Conservation (phyloP, 257 asterid genomes). For the Buddleja alternifolia region DNA sequence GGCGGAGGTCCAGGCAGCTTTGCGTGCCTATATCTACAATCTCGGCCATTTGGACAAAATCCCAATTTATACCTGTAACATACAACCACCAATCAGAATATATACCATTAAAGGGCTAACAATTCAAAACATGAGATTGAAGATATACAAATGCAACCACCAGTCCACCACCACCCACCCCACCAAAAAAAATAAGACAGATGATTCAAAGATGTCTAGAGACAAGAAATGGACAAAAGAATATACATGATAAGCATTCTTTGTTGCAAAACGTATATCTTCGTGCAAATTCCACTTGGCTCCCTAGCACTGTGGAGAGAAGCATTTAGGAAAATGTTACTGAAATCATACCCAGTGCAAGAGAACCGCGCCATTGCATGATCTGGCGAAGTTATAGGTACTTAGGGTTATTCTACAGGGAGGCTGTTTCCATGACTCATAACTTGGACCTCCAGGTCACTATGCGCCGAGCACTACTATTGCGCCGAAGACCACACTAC, state of each 20-base stretch:
- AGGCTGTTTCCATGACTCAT: background rate
- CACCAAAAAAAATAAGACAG: no score
- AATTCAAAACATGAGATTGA: constrained; percentile 12
- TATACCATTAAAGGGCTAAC: background rate
- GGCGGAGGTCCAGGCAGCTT: constrained; percentile 98
- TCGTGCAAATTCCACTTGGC: background rate
- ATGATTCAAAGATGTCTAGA: constrained; percentile 13
- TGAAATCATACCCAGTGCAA: background rate
- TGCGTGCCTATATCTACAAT: constrained; percentile 96
- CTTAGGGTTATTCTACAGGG: no score
- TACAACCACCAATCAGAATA: constrained; percentile 29
- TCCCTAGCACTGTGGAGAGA: background rate
- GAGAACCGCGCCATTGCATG: background rate
- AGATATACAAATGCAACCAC: background rate
- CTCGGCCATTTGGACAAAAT: constrained; percentile 97
- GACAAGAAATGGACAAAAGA: constrained; percentile 4
- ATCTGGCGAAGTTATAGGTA: no score
- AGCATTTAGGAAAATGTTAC: background rate
- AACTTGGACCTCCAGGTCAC: constrained; percentile 1
- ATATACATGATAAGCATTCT: background rate
- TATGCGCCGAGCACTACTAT: background rate
- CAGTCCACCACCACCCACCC: background rate
- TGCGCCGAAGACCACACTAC: background rate
- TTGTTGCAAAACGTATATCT: background rate
- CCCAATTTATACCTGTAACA: constrained; percentile 91